Conservation (phyloP, 1,284 basidiomycete species). For the Coniophora puteana region DNA sequence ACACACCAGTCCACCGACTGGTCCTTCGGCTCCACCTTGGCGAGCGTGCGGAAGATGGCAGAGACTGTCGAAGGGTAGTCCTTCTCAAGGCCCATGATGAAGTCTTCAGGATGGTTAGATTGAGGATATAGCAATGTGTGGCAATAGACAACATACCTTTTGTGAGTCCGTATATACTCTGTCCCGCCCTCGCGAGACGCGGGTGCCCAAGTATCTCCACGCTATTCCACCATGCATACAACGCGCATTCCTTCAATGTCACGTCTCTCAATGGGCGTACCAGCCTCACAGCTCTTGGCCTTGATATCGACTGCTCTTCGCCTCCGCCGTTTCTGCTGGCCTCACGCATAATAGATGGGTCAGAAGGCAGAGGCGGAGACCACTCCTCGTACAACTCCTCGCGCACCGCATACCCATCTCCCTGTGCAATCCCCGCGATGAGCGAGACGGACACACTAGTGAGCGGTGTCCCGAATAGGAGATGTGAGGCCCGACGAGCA, state of each 20-base stretch:
- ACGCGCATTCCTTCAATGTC: slow-evolving; percentile 74
- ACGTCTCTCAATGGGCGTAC: slow-evolving; percentile 69
- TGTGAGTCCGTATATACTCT: slow-evolving; percentile 63
- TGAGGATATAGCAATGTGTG: not conserved
- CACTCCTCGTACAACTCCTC: slow-evolving; percentile 73
- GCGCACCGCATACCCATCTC: slow-evolving; percentile 74
- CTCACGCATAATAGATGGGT: no score
- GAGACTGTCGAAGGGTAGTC: slow-evolving; percentile 85
- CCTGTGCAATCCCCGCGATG: slow-evolving; percentile 74
- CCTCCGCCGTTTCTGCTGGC: no score
- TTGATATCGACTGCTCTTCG: no score
- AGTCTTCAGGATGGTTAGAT: slow-evolving; percentile 49
- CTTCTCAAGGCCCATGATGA: slow-evolving; percentile 72
- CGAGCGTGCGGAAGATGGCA: slow-evolving; percentile 76
- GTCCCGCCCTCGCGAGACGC: slow-evolving; percentile 41
- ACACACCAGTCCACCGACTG: slow-evolving; percentile 46
- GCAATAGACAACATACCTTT: slow-evolving; percentile 44
- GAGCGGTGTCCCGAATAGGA: slow-evolving; percentile 78
- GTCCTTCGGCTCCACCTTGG: slow-evolving; percentile 71
- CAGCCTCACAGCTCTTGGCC: slow-evolving; percentile 36
- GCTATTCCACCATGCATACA: slow-evolving; percentile 66
- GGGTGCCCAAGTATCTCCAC: slow-evolving; percentile 47
- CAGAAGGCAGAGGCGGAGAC: slow-evolving; percentile 26
- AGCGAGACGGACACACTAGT: slow-evolving; percentile 78
- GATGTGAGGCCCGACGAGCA: slow-evolving; percentile 61